Percentiles rank a stretch among this genome's conserved stretches.
These are phyloP conservation scores for Neospermospora avenae DNA, from an alignment of 2,329 filamentous ascomycete genomes.

Conservation along the genomic window DNA sequence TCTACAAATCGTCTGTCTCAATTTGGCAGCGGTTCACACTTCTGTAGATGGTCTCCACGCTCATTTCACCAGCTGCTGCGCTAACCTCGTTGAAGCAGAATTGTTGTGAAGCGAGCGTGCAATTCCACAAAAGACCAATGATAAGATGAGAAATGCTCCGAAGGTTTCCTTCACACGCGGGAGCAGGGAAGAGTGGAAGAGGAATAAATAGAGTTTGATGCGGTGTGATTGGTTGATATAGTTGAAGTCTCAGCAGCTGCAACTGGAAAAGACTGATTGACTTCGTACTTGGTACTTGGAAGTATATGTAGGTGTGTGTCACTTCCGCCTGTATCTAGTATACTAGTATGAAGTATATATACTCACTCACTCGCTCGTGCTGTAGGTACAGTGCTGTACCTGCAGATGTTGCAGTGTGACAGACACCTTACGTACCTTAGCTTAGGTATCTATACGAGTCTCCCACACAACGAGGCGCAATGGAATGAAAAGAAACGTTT, in stretches of 20 bases:
- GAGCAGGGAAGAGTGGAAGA: neutral
- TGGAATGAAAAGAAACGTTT: neutral
- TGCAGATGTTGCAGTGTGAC: neutral
- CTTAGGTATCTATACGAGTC: neutral
- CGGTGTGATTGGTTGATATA: neutral
- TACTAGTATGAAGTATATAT: too few species aligned
- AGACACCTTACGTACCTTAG: neutral
- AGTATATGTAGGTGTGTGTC: neutral
- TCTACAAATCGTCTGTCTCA: slow-evolving; percentile 8
- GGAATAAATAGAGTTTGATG: neutral
- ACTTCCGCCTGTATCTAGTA: neutral
- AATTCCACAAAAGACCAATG: slow-evolving; percentile 2
- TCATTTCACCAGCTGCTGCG: slow-evolving; percentile 18
- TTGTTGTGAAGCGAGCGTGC: neutral
- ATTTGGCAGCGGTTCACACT: slow-evolving; percentile 11
- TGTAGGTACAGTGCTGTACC: too few species aligned
- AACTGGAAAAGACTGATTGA: neutral
- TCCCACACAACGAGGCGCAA: neutral
- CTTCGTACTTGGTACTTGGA: neutral
- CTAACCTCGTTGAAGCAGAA: slow-evolving; percentile 12
- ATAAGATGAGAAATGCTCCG: neutral
- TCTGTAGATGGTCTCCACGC: neutral
- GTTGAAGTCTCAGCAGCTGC: neutral
- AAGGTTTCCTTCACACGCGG: neutral
- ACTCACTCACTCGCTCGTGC: too few species aligned